Conservation (phyloP, 2,329 filamentous ascomycete genomes). For the Tympanopsis confertula region DNA sequence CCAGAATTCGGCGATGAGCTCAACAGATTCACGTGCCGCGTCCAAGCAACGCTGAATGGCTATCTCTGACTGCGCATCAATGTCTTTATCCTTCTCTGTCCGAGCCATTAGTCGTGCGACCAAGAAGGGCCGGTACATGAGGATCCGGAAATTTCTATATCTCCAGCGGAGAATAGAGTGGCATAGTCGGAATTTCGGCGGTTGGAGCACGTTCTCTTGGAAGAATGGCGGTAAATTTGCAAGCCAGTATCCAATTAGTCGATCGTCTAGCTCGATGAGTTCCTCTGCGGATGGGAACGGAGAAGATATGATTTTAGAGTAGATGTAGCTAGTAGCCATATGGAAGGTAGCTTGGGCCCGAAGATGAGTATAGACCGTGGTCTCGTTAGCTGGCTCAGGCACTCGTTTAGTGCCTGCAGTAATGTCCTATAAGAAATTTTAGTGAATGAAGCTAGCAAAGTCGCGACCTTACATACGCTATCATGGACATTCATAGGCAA, state of each 20-base stretch:
- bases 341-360: conserved; percentile 30
- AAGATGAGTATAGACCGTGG: conserved; percentile 30
- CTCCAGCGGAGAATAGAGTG: conserved; percentile 31
- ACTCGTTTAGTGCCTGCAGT: conserved; percentile 20
- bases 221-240: conserved; percentile 22
- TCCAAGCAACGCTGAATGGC: conserved; percentile 23
- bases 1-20: conserved; percentile 25
- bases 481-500: conserved; percentile 30
- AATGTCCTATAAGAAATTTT: conserved; percentile 8
- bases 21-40: conserved; percentile 26
- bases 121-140: conserved; percentile 33
- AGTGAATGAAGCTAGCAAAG: neutral
- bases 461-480: conserved; percentile 10
- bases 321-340: conserved; percentile 28
- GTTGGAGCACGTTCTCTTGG: conserved; percentile 15
- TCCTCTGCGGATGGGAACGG: conserved; percentile 26
- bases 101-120: conserved; percentile 20
- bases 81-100: conserved; percentile 7
- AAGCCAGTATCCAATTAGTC: conserved; percentile 24
- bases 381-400: conserved; percentile 19
- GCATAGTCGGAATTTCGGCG: conserved; percentile 21
- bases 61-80: conserved; percentile 7
- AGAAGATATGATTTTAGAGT: conserved; percentile 30
- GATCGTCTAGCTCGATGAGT: conserved; percentile 24
- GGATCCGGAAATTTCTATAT: conserved; percentile 29